Evolutionary conservation across 441 rosid species (phyloP).

Genomic region (Pelargonium myrrhifolium): DNA sequence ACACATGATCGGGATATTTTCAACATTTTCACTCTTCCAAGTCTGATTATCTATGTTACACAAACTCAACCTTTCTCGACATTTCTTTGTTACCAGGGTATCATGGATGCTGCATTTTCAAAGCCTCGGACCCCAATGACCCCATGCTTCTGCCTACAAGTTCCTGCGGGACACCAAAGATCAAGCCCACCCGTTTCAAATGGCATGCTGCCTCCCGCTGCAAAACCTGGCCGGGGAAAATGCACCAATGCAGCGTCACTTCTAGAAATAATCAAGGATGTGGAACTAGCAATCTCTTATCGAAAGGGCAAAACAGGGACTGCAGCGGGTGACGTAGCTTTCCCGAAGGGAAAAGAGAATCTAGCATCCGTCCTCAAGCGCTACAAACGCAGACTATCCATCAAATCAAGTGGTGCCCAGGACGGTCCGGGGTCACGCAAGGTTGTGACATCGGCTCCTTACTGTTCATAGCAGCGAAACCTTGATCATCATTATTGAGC

Average conservation of each 20-base stretch:
- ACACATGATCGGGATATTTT: too few species aligned
- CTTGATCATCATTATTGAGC: conserved; percentile 12
- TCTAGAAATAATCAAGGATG: conserved; percentile 73
- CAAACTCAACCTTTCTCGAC: neutral
- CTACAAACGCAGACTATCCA: conserved; percentile 75
- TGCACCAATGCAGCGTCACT: conserved; percentile 60
- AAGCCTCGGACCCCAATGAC: conserved; percentile 60
- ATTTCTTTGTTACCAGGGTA: conserved; percentile 45
- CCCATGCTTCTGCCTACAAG: conserved; percentile 83
- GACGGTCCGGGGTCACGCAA: conserved; percentile 41
- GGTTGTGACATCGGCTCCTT: conserved; percentile 21
- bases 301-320: conserved; percentile 88
- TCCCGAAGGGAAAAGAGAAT: conserved; percentile 87
- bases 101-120: conserved; percentile 69
- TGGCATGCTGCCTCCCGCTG: conserved; percentile 63
- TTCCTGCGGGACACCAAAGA: conserved; percentile 43
- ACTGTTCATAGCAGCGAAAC: conserved; percentile 25
- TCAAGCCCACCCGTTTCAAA: conserved; percentile 48
- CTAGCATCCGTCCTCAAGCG: conserved; percentile 90
- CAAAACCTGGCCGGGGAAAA: conserved; percentile 70
- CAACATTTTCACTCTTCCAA: too few species aligned
- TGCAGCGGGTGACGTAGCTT: conserved; percentile 95
- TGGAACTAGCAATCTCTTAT: conserved; percentile 71
- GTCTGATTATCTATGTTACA: too few species aligned
- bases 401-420: conserved; percentile 34